phyloP scores from a whole-genome alignment of 208 protist species.

The Trypanosomatidae sp. region DNA sequence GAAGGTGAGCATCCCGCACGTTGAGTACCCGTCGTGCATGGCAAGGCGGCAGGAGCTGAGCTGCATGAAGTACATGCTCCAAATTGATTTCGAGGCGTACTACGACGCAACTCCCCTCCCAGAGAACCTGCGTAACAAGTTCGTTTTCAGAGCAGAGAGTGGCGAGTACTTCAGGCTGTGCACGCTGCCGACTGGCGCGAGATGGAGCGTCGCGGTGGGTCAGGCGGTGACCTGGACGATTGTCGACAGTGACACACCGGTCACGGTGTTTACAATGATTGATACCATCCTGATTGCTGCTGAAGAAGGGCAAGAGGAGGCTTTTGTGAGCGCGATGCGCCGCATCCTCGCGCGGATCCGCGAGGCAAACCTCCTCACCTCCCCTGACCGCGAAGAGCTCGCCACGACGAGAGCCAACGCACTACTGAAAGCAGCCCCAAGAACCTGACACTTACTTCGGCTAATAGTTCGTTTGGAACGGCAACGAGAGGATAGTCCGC shows the following conservation, averaged over 20 bases:
- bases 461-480: too few species aligned
- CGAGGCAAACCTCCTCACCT: too few species aligned
- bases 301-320: constrained; percentile 16
- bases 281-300: constrained; percentile 31
- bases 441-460: too few species aligned
- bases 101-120: constrained; percentile 34
- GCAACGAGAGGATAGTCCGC: too few species aligned
- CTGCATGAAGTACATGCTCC: constrained; percentile 39
- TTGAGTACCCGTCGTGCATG: too few species aligned
- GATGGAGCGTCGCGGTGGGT: constrained; percentile 26
- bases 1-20: too few species aligned
- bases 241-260: constrained; percentile 21
- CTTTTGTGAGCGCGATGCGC: too few species aligned
- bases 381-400: too few species aligned
- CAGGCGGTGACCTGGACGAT: constrained; percentile 29
- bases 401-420: too few species aligned
- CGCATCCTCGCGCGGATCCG: too few species aligned
- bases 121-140: constrained; percentile 12
- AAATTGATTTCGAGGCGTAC: constrained; percentile 36
- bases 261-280: constrained; percentile 24
- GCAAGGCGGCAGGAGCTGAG: too few species aligned
- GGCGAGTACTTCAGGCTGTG: constrained; percentile 17
- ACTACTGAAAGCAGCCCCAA: too few species aligned
- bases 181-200: constrained; percentile 27
- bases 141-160: constrained; percentile 17